These are phyloP conservation scores for Cynanchum wilfordii DNA, from an alignment of 257 asterid species.

Conservation along the genomic window DNA sequence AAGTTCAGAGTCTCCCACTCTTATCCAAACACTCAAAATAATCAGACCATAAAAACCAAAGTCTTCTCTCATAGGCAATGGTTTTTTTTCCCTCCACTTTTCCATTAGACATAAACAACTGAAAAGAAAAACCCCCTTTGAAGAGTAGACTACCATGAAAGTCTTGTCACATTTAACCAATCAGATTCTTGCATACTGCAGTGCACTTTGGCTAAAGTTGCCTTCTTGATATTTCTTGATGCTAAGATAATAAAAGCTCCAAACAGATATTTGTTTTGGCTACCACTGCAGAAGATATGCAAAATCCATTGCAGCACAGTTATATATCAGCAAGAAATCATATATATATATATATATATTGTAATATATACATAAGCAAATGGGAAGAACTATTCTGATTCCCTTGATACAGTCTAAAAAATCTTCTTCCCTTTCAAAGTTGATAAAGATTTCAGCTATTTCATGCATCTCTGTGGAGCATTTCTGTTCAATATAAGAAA, in stretches of 20 bases:
- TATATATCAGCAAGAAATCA: background rate
- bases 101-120: background rate
- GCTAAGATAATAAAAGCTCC: background rate
- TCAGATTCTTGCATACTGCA: background rate
- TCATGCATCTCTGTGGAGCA: background rate
- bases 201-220: background rate
- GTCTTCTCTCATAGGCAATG: background rate
- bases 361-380: background rate
- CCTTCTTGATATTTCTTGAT: background rate
- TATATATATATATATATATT: background rate
- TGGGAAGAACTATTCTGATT: background rate
- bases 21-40: background rate
- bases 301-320: background rate
- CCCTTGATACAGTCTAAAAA: background rate
- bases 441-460: background rate
- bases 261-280: background rate
- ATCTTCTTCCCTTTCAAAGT: background rate
- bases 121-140: no score
- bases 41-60: no score
- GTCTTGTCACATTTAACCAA: background rate
- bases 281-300: background rate
- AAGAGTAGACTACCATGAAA: background rate
- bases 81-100: background rate
- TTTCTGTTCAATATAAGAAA: background rate
- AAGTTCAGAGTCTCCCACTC: slow-evolving; percentile 3